Evolutionary conservation across 345 rosid species (phyloP).

Genomic region (Linum lewisii): DNA sequence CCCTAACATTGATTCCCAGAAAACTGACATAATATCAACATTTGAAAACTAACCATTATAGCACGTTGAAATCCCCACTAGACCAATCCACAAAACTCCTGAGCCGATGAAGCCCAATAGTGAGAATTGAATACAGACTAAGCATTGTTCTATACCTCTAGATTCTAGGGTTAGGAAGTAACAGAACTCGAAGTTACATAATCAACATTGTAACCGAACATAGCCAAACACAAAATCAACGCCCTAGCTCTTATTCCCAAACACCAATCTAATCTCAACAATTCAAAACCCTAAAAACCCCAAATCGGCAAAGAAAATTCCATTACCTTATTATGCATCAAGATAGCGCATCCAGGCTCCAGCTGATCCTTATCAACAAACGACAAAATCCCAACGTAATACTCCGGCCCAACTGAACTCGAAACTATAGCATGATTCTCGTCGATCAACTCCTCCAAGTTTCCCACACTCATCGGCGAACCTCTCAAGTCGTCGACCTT

Average conservation of each 20-base stretch:
- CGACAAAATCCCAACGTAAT: constrained; percentile 77
- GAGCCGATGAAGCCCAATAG: not conserved
- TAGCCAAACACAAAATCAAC: not conserved
- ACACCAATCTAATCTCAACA: no score
- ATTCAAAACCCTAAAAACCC: not conserved
- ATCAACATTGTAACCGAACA: not conserved
- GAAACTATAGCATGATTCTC: constrained; percentile 97
- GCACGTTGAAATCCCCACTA: no score
- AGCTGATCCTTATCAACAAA: constrained; percentile 98
- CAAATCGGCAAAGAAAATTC: not conserved
- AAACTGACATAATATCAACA: no score
- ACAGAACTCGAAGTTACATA: not conserved
- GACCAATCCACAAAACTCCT: not conserved
- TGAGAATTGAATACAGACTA: no score
- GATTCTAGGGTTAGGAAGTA: not conserved
- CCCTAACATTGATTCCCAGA: no score
- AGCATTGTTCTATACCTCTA: no score
- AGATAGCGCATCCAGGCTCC: constrained; percentile 92
- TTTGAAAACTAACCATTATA: no score
- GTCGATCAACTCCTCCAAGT: constrained; percentile 85
- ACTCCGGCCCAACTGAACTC: constrained; percentile 92
- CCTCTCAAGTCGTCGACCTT: constrained; percentile 91
- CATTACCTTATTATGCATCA: constrained; percentile 91
- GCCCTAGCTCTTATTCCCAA: not conserved
- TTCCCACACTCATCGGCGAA: constrained; percentile 93